phyloP scores from a whole-genome alignment of 345 rosid genomes.

The Arabis hirsuta region DNA sequence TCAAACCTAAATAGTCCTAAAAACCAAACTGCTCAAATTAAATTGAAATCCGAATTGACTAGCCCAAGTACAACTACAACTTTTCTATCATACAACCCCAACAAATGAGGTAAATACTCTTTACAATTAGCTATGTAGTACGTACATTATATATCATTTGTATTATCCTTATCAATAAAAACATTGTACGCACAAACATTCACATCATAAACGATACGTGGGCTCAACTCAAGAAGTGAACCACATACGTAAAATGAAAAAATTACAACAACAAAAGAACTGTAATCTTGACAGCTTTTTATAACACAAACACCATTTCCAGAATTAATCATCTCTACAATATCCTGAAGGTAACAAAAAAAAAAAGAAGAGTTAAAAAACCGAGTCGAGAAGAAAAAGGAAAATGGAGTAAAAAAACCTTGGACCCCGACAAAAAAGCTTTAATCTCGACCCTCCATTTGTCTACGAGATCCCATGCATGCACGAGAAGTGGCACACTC shows the following conservation, averaged over 20 bases:
- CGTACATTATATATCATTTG: neutral
- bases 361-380: neutral
- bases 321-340: conserved; percentile 40
- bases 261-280: conserved; percentile 15
- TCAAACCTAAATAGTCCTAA: too few relatives aligned
- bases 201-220: conserved; percentile 19
- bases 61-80: neutral
- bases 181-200: conserved; percentile 12
- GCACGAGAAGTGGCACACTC: conserved; percentile 48
- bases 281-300: conserved; percentile 7
- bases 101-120: neutral
- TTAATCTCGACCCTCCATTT: conserved; percentile 40
- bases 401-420: conserved; percentile 29
- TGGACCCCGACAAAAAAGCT: conserved; percentile 28
- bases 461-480: conserved; percentile 51
- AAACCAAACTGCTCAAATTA: too few relatives aligned
- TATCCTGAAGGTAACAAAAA: conserved; percentile 14
- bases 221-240: conserved; percentile 27
- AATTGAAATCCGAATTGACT: neutral
- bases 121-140: neutral
- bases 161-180: neutral
- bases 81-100: neutral
- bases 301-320: conserved; percentile 38
- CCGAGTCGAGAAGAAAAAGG: neutral
- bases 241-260: neutral